Percentiles rank a stretch among this genome's conserved stretches.
phyloP scores from a whole-genome alignment of 1,284 basidiomycete genomes.

The Athelia sp. region DNA sequence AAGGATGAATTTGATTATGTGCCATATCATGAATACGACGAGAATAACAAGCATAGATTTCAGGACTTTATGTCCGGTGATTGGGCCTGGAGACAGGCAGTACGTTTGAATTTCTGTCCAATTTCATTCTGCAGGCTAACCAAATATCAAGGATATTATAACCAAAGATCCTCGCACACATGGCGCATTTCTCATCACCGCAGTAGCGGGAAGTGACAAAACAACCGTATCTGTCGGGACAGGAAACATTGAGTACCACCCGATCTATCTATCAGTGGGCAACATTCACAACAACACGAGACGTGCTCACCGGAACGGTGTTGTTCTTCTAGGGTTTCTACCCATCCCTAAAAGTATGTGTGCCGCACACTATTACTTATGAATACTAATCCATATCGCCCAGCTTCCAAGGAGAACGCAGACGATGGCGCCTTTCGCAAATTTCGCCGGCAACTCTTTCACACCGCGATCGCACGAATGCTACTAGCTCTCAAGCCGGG shows the following conservation, averaged over 20 bases:
- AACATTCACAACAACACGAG: conserved; percentile 23
- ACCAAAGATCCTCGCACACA: conserved; percentile 15
- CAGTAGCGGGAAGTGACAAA: conserved; percentile 31
- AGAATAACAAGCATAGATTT: conserved; percentile 3
- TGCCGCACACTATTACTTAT: not conserved
- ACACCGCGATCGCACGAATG: too few relatives aligned
- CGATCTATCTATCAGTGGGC: conserved; percentile 23
- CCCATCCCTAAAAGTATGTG: conserved; percentile 27
- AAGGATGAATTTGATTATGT: conserved; percentile 14
- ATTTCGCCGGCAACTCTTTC: too few relatives aligned
- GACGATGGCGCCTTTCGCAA: too few relatives aligned
- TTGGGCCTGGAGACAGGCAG: conserved; percentile 15
- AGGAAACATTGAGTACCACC: conserved; percentile 28
- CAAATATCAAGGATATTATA: conserved; percentile 17
- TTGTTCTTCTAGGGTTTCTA: conserved; percentile 24
- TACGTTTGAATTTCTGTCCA: conserved; percentile 5
- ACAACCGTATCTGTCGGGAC: conserved; percentile 31
- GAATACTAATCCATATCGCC: not conserved
- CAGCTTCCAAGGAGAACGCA: not conserved
- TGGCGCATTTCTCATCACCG: conserved; percentile 24
- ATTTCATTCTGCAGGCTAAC: not conserved
- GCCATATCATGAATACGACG: conserved; percentile 11
- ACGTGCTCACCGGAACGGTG: conserved; percentile 20
- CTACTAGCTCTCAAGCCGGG: too few relatives aligned
- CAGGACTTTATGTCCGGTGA: conserved; percentile 14